Conservation (phyloP, 148 eudicot genomes). For the Silene conica region DNA sequence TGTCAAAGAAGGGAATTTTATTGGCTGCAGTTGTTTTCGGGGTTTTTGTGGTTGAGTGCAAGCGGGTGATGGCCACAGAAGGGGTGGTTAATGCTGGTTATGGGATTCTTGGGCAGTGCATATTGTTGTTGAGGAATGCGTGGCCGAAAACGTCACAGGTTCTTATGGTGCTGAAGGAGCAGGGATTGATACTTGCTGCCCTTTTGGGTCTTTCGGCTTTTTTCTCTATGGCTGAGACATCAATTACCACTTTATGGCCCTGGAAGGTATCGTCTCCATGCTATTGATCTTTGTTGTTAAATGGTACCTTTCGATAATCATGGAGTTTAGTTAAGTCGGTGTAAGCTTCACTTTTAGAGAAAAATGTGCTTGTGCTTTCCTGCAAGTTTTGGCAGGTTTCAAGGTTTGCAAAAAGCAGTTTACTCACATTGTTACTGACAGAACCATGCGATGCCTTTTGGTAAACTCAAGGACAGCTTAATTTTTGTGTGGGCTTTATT, state of each 20-base stretch:
- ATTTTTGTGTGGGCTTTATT: too few species aligned
- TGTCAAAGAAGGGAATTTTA: slow-evolving; percentile 39
- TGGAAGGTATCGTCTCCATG: slow-evolving; percentile 64
- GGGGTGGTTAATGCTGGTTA: slow-evolving; percentile 44
- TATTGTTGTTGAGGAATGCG: slow-evolving; percentile 41
- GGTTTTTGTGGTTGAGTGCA: slow-evolving; percentile 44
- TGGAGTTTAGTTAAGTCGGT: not conserved
- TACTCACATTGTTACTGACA: not conserved
- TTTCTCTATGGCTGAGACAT: slow-evolving; percentile 97
- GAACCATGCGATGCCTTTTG: not conserved
- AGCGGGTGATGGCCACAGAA: slow-evolving; percentile 53
- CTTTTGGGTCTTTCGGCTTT: slow-evolving; percentile 86
- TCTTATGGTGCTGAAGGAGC: slow-evolving; percentile 65
- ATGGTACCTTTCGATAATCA: not conserved
- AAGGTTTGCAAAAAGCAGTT: not conserved
- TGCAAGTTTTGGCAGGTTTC: not conserved
- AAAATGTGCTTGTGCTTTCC: not conserved
- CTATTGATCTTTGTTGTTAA: not conserved
- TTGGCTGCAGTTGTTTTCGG: slow-evolving; percentile 54
- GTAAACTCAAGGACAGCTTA: not conserved
- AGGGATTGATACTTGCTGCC: slow-evolving; percentile 73
- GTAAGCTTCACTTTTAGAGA: not conserved
- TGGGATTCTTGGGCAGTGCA: slow-evolving; percentile 44
- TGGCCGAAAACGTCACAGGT: slow-evolving; percentile 87
- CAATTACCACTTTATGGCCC: slow-evolving; percentile 97